A percentile compares a stretch with the other conserved stretches of the same genome.
phyloP scores from a whole-genome alignment of 208 protist species.

The Crithidia fasciculata region DNA sequence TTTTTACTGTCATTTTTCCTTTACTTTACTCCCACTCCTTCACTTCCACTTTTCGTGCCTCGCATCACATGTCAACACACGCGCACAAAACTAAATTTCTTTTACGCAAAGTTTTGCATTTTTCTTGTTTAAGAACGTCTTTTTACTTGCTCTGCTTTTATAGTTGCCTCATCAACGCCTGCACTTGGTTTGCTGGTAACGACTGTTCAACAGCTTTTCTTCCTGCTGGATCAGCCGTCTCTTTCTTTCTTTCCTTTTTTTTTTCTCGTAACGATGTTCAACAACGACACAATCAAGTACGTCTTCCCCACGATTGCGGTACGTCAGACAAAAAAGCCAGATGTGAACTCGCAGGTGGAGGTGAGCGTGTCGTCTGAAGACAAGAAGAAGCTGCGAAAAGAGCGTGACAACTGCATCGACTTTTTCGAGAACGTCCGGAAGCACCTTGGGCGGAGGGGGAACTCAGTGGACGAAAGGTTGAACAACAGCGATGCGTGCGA shows the following conservation, averaged over 20 bases:
- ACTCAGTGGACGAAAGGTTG: slow-evolving; percentile 25
- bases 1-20: too few species aligned
- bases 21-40: too few species aligned
- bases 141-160: too few species aligned
- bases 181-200: too few species aligned
- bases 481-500: slow-evolving; percentile 25
- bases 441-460: slow-evolving; percentile 17
- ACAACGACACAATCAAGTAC: slow-evolving; percentile 22
- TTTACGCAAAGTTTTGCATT: too few species aligned
- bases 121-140: too few species aligned
- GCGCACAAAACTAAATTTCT: too few species aligned
- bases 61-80: too few species aligned
- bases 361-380: slow-evolving; percentile 37
- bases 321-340: slow-evolving; percentile 19
- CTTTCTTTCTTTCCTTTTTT: neutral
- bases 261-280: slow-evolving; percentile 3
- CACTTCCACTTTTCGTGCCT: too few species aligned
- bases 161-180: too few species aligned
- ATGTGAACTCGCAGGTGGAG: slow-evolving; percentile 41
- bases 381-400: slow-evolving; percentile 43
- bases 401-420: slow-evolving; percentile 39
- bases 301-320: slow-evolving; percentile 25
- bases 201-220: too few species aligned
- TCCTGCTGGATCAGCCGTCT: neutral
- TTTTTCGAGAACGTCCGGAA: slow-evolving; percentile 43